These are phyloP conservation scores for Kodamaea kakaduensis DNA, from an alignment of 805 yeast species.

Conservation along the genomic window DNA sequence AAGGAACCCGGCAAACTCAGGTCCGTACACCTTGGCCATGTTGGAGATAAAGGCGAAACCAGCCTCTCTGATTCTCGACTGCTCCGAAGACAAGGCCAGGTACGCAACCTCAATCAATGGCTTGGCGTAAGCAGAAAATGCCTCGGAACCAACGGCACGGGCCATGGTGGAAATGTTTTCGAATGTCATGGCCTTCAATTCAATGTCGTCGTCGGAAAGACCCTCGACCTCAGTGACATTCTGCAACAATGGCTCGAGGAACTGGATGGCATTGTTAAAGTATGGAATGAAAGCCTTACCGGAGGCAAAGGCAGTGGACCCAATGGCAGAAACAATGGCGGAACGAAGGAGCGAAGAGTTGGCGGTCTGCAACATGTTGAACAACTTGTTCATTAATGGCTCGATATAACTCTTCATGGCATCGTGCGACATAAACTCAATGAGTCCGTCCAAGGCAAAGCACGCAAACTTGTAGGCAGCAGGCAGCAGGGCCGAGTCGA, in stretches of 20 bases:
- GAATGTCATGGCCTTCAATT: constrained; percentile 85
- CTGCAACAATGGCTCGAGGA: constrained; percentile 76
- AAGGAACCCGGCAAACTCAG: constrained; percentile 83
- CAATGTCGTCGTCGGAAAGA: constrained; percentile 82
- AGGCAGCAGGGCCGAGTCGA: constrained; percentile 79
- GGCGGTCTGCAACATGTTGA: constrained; percentile 76
- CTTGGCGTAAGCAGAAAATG: constrained; percentile 80
- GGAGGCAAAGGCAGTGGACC: constrained; percentile 94
- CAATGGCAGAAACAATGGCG: constrained; percentile 90
- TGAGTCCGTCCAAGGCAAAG: constrained; percentile 82
- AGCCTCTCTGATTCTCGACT: constrained; percentile 86
- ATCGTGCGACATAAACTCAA: constrained; percentile 87
- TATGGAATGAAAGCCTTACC: constrained; percentile 85
- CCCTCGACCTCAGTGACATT: constrained; percentile 68
- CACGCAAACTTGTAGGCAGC: constrained; percentile 89
- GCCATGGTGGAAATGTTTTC: constrained; percentile 95
- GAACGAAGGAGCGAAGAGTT: constrained; percentile 69
- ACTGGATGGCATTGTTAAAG: constrained; percentile 75
- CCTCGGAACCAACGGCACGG: constrained; percentile 90
- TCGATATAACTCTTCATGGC: constrained; percentile 78
- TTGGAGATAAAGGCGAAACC: constrained; percentile 91
- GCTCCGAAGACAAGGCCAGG: constrained; percentile 68
- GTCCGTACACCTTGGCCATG: constrained; percentile 92
- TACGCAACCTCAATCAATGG: constrained; percentile 88
- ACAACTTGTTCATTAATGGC: constrained; percentile 84